phyloP scores from a whole-genome alignment of 2,329 filamentous ascomycete species.

The Rhynchosporium secalis region DNA sequence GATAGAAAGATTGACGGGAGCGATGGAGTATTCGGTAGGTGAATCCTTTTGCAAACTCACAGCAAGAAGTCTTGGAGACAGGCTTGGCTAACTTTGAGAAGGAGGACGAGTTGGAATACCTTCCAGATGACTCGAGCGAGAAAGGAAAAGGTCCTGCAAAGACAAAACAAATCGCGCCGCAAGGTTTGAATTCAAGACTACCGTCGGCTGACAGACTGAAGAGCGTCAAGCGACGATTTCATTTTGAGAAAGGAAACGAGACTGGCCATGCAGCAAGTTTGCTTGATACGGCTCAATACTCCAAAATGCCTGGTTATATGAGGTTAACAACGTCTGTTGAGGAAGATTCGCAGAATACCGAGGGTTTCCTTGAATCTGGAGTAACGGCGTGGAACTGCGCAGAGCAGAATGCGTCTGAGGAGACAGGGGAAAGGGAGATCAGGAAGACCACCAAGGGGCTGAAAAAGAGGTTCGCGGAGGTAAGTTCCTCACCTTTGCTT shows the following conservation, averaged over 20 bases:
- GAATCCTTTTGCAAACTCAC: neutral
- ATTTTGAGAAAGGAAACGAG: no score
- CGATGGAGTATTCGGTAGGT: neutral
- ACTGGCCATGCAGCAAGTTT: no score
- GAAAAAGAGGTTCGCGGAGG: neutral
- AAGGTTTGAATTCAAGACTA: no score
- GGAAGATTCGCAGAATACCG: no score
- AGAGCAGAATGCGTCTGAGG: neutral
- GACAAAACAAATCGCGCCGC: neutral
- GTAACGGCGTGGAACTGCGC: no score
- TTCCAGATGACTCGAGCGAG: neutral
- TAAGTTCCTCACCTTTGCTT: neutral
- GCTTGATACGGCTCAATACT: no score
- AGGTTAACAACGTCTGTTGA: no score
- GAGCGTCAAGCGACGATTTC: no score
- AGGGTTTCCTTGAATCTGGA: no score
- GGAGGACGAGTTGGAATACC: neutral
- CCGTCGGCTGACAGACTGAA: no score
- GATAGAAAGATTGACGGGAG: neutral
- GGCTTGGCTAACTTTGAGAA: neutral
- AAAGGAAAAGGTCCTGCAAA: constrained; percentile 4
- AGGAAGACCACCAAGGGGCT: neutral
- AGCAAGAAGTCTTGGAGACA: neutral
- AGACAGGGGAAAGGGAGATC: neutral
- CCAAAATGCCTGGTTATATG: no score